Evolutionary conservation across 225 moss, liverwort and hornwort genomes (phyloP).

Genomic region (Climacium dendroides): DNA sequence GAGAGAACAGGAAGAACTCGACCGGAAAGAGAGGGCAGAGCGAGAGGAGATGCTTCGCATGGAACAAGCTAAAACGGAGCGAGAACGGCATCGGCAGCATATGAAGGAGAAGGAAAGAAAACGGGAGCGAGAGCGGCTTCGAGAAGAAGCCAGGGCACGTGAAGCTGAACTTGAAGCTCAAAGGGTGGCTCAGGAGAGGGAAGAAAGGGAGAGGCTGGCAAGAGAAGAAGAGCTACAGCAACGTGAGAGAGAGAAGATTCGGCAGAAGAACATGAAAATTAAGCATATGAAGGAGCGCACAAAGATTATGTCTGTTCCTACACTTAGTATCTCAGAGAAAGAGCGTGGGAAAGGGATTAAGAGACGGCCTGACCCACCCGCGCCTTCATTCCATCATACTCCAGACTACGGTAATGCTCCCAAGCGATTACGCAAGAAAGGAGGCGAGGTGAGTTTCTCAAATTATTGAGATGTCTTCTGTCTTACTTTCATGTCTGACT

Average conservation of each 20-base stretch:
- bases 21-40: constrained; percentile 23
- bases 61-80: constrained; percentile 25
- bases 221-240: constrained; percentile 11
- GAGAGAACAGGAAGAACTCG: constrained; percentile 44
- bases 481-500: neutral
- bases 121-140: constrained; percentile 32
- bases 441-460: constrained; percentile 65
- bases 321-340: constrained; percentile 5
- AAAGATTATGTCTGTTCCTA: neutral
- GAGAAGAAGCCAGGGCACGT: constrained; percentile 21
- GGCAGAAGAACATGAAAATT: constrained; percentile 15
- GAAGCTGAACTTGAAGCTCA: constrained; percentile 24
- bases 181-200: constrained; percentile 14
- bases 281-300: constrained; percentile 19
- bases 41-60: constrained; percentile 21
- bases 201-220: constrained; percentile 2
- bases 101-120: constrained; percentile 42
- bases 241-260: constrained; percentile 15
- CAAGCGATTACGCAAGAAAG: constrained; percentile 75
- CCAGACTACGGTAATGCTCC: constrained; percentile 42
- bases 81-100: constrained; percentile 33
- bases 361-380: constrained; percentile 26
- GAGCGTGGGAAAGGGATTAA: constrained; percentile 53
- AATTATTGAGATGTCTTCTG: neutral
- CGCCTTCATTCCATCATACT: constrained; percentile 16